Evolutionary conservation across 2,329 filamentous ascomycete genomes (phyloP).

Genomic region (Claviceps sp.): DNA sequence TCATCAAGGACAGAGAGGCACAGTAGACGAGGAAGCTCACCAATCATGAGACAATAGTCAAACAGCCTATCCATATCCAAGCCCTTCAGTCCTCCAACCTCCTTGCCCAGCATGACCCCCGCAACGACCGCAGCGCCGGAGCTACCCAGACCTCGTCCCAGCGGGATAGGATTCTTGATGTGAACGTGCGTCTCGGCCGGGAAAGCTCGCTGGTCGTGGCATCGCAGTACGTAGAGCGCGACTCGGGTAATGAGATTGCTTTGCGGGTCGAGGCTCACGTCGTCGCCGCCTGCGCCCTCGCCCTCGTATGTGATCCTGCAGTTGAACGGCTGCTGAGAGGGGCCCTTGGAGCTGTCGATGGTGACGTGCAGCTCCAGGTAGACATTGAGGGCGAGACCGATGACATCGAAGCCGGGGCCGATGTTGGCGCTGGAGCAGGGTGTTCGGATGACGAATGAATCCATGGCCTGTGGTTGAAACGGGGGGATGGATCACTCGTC

Average conservation of each 20-base stretch:
- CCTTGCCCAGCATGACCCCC: constrained; percentile 83
- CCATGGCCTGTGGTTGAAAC: constrained; percentile 26
- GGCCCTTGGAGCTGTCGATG: constrained; percentile 43
- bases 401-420: constrained; percentile 93
- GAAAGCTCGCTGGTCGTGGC: constrained; percentile 76
- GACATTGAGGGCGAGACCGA: constrained; percentile 84
- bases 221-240: constrained; percentile 86
- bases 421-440: constrained; percentile 97
- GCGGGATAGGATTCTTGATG: constrained; percentile 88
- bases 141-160: constrained; percentile 85
- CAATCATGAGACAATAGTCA: constrained; percentile 96
- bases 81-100: constrained; percentile 63
- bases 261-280: constrained; percentile 73
- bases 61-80: constrained; percentile 72
- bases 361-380: constrained; percentile 84
- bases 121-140: constrained; percentile 92
- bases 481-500: constrained; percentile 10
- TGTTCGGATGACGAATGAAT: constrained; percentile 60
- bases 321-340: constrained; percentile 55
- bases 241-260: constrained; percentile 88
- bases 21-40: constrained; percentile 26
- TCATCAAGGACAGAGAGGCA: not conserved
- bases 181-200: constrained; percentile 80
- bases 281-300: constrained; percentile 52
- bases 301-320: constrained; percentile 88